Evolutionary conservation across 208 protist species (phyloP), one percentile per base, ranked within the genome.

Genomic region (Sergeia podlipaevii): DNA sequence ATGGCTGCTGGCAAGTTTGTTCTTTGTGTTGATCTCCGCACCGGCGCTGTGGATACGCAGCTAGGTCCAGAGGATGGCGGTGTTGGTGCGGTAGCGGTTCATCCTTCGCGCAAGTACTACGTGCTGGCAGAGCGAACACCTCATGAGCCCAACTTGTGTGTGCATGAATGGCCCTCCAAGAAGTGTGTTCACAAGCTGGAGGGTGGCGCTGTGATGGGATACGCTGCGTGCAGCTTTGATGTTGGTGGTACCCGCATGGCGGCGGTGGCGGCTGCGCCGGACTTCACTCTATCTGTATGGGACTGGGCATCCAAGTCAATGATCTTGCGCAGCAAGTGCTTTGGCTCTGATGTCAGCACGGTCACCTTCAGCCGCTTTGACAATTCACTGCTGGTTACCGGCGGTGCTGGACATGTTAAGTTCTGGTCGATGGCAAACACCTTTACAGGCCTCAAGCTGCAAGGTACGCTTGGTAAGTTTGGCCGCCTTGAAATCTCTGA

Each of bases 341-440:
- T 98, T 60, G 89, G 86, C 49, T 76, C 97, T 2, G 97, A 99
- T 38, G 89, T 99, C 6, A 88, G 73, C 51, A 95, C 72, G 41
- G 83, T 98, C 5, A 50, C 69, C 8, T 99, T 99, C 57, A 98
- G 93, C 33, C 76, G 77, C 11, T 91, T 88, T 51, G 82, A 96
- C 65, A 91, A 95, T 56, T 91, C 94, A 1, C 64, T 79, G 2
- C 85, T 99, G 11, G 87, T 92, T 36, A 98, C 96, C 1, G 90
- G 87, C 11, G 98, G 98, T 3, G 75, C 74, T 0, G 97, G 96
- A 0, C 97, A 99, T 69, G 97, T 99, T 47, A 97, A 97, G 46
- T 99, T 99, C 64, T 99, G 98, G 98, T 85, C 91, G 33, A 98
- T 98, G 95, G 96, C 97, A 0, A 65, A 89, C 23, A 99, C 98